phyloP scores from a whole-genome alignment of 106 monocot genomes.

The Platanthera guangdongensis region DNA sequence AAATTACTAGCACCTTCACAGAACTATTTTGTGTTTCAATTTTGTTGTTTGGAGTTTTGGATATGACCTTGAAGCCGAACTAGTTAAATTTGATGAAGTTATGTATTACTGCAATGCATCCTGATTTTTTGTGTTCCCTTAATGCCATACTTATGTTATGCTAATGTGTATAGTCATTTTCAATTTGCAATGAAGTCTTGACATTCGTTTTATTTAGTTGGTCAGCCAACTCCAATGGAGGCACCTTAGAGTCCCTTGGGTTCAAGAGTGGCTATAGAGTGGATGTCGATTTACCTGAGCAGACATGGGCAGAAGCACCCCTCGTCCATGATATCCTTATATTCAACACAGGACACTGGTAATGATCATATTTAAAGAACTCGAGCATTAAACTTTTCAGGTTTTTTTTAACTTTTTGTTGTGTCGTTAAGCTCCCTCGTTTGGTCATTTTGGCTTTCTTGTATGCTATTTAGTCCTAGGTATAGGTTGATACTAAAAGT shows the following conservation, averaged over 20 bases:
- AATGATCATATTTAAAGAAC: slow-evolving; percentile 4
- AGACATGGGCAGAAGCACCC: slow-evolving; percentile 65
- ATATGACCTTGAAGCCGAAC: not conserved
- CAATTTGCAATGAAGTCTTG: not conserved
- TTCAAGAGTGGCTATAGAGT: slow-evolving; percentile 80
- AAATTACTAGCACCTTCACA: not conserved
- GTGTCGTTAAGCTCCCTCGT: too few relatives aligned
- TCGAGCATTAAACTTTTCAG: not conserved
- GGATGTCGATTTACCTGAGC: slow-evolving; percentile 83
- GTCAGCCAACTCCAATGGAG: slow-evolving; percentile 56
- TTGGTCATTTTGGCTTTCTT: too few relatives aligned
- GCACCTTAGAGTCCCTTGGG: slow-evolving; percentile 78
- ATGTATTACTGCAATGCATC: not conserved
- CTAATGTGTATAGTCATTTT: not conserved
- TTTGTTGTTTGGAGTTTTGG: slow-evolving; percentile 1
- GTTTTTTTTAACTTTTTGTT: not conserved
- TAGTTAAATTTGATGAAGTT: not conserved
- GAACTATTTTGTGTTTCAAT: not conserved
- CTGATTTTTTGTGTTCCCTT: not conserved
- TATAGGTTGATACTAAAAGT: too few relatives aligned
- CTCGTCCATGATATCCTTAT: slow-evolving; percentile 80
- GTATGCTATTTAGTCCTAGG: too few relatives aligned
- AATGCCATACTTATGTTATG: not conserved
- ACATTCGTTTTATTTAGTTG: slow-evolving; percentile 32
- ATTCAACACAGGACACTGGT: slow-evolving; percentile 98